Conservation (phyloP, 768 basidiomycete genomes). For the Lentinus tigrinus region DNA sequence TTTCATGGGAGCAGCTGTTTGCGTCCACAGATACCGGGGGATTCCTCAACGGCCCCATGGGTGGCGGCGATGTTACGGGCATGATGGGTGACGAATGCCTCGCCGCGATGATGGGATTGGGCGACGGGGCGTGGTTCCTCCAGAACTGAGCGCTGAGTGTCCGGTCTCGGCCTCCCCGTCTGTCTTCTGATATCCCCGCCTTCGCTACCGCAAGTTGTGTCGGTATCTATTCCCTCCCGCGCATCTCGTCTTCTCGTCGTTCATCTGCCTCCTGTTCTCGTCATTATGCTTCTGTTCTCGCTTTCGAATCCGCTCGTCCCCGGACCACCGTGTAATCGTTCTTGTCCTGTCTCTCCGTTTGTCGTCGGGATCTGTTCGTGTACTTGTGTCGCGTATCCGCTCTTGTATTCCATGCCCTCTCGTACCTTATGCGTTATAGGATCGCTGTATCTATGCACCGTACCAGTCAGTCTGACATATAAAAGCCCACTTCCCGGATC, state of each 20-base stretch:
- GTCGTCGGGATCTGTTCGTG: too few species aligned
- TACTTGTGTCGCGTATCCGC: too few species aligned
- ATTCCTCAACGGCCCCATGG: conserved; percentile 4
- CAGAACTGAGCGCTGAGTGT: background rate
- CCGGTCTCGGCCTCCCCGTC: background rate
- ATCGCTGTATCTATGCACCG: too few species aligned
- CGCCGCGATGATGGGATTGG: conserved; percentile 17
- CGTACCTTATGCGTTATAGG: too few species aligned
- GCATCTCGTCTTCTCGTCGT: background rate
- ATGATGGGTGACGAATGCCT: conserved; percentile 18
- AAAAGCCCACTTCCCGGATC: too few species aligned
- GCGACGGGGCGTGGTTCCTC: conserved; percentile 13
- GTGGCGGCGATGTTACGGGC: conserved; percentile 2
- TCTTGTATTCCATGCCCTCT: too few species aligned
- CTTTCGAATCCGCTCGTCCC: background rate
- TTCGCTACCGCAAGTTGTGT: background rate
- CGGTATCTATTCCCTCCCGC: background rate
- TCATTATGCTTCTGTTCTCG: background rate
- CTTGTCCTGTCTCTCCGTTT: background rate
- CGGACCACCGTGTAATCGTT: background rate
- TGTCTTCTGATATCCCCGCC: background rate
- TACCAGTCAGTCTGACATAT: too few species aligned
- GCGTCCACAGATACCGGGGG: background rate
- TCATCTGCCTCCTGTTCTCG: background rate
- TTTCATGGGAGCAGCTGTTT: conserved; percentile 14